Base-by-base conservation (phyloP, 345 rosid species). In the Citrus sp. region DNA sequence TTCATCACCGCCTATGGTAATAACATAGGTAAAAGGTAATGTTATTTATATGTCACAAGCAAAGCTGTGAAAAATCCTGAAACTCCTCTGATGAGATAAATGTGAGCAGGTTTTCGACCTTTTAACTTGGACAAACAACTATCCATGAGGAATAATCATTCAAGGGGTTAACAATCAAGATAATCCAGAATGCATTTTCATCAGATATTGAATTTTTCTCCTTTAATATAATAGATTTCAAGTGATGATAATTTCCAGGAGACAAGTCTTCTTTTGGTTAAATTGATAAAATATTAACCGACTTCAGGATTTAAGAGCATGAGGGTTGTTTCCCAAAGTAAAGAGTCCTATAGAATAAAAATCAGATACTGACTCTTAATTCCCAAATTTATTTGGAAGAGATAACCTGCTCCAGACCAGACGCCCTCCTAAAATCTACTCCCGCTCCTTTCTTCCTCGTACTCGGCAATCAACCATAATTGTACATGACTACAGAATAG, bases 1-100 rank as follows among this genome's bases (percentile, higher is more conserved):
- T 78, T 86, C 92, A 83, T 80, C 81, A 22, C 85, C 87, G 46
- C 85, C 88, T 87, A 75, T 35, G 6, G 70, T 12, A 77, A 61
- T 35, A 21, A 12, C 32, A 51, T 58, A 61, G 34, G 24, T 35
- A 59, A 21, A 73, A 60, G 37, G 10, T 5, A 28, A 67, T 35
- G 34, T 59, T 30, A 54, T 34, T 32, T 30, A 49, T 34, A 28
- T 28, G 6, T 59, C 34, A 27, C 30, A 28, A 9, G 8, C 25
- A 37, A 34, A 54, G 65, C 35, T 16, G 66, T 65, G 54, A 55
- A 38, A 35, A 13, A 70, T 38, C 35, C 58, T 62, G 49, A n/a
- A 55, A 63, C 71, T 67, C 30, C 22, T 24, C 34, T 60, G 55
- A 32, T 25, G 32, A 7, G 13, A 73, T 9, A 56, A n/a, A 72